Base-by-base conservation (phyloP, 768 basidiomycete genomes). In the Amyloporia xantha region DNA sequence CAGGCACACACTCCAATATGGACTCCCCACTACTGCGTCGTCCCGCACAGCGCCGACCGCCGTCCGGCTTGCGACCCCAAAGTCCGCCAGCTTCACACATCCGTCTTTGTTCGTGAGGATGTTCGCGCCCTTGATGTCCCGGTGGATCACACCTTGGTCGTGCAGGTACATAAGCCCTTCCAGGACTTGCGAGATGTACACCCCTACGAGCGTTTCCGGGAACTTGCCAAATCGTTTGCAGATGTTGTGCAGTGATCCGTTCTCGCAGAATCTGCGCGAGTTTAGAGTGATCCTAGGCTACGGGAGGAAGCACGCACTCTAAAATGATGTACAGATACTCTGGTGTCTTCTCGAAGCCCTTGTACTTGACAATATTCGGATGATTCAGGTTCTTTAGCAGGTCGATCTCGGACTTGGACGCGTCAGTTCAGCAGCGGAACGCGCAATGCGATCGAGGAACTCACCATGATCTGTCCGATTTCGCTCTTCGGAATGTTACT, bases 91-190 rank as follows among this genome's bases (percentile, higher is more conserved):
- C 67, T 98, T 99, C 51, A 99, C 94, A 19, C 85, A 87, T 5
- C 96, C 96, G 70, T 97, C 95, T 69, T 99, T 99, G 65, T 96
- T 97, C 17, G 96, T 97, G 39, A 99, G 74, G 62, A 99, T 96
- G 56, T 99, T 99, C 12, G 96, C 95, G 28, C 96, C 96, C 66
- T 99, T 99, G 72, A 99, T 98, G 60, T 99, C 96, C 26, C 96
- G 79, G 65, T 99, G 96, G 58, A 99, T 97, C 53, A 99, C 96
- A 73, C 96, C 96, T 71, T 98, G 95, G 57, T 98, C 95, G 62
- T 99, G 96, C 17, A 99, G 81, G 64, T 99, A 99, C 41, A 94
- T 85, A 27, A 99, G 76, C 1, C 96, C 96, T 59, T 95, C 89
- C 25, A 99, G 76, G 20, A 97, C 91, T 68, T 99, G 96, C 38